Evolutionary conservation across 2,329 filamentous ascomycete genomes (phyloP), one percentile per base, ranked within the genome.

Genomic region (Colletotrichum sp.): DNA sequence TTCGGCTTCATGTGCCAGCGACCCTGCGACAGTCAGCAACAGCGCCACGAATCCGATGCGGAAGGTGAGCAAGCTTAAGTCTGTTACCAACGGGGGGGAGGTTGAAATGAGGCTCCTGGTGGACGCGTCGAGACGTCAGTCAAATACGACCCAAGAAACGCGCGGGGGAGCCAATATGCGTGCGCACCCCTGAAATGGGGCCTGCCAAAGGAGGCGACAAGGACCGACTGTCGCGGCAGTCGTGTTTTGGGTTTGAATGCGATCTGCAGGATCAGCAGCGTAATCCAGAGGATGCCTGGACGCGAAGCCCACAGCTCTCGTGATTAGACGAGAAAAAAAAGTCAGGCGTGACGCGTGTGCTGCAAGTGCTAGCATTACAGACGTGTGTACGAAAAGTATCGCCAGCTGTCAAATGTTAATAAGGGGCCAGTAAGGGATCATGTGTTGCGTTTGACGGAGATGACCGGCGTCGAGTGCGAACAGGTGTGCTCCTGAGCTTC

Each of bases 201-300:
- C 59, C 59, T 74, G 74, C 70, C 59, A 59, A 57, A 76, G 30
- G 59, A 65, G 59, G 70, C 64, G 22, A 69, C 34, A 22, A 64
- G 48, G 64, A 64, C 59, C 70, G 63, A 48, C 22, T 61, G 9
- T 68, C 52, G 59, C 70, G 74, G 59, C 64, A 73, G 70, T 74
- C 34, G 72, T 69, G 44, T 73, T 74, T 65, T 59, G 70, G 57
- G 57, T 75, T 74, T 76, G 71, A 72, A 74, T 76, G 59, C 60
- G 74, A 76, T 75, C 70, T 73, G 70, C 73, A 36, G 64, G 74
- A 75, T 76, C 74, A 76, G 71, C 74, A 69, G 48, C 63, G 57
- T 59, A 67, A 57, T 30, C 32, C 63, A 72, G 44, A 52, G 39
- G 48, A 61, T 36, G 61, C 52, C 28, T 72, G 57, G n/a, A 55